phyloP scores from a whole-genome alignment of 306 rosid genomes.

The Begonia masoniana region DNA sequence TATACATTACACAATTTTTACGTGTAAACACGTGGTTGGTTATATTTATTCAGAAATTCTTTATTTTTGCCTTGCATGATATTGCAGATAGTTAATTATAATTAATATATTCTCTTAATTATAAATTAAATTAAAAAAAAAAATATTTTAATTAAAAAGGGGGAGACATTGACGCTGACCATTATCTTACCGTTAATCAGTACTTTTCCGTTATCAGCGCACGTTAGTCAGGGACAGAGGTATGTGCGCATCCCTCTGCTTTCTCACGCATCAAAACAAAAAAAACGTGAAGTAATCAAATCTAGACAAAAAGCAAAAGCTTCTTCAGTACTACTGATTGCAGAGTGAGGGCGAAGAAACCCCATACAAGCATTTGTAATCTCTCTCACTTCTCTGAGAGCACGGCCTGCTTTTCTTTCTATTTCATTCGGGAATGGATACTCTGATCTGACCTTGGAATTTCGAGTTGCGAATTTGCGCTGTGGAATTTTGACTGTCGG shows the following conservation, averaged over 20 bases:
- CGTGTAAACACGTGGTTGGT: too few relatives aligned
- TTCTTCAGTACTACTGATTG: conserved; percentile 11
- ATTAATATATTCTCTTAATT: too few relatives aligned
- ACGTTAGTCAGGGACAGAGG: conserved; percentile 7
- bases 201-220: conserved; percentile 29
- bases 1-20: too few relatives aligned
- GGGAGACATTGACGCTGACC: conserved; percentile 1
- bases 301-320: conserved; percentile 2
- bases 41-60: too few relatives aligned
- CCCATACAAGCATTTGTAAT: conserved; percentile 11
- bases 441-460: conserved; percentile 17
- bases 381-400: conserved; percentile 3
- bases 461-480: not conserved
- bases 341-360: conserved; percentile 13
- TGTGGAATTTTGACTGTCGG: not conserved
- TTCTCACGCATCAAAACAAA: conserved; percentile 18
- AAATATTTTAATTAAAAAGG: too few relatives aligned
- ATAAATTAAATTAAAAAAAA: too few relatives aligned
- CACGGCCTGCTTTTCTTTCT: conserved; percentile 3
- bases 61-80: too few relatives aligned
- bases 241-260: conserved; percentile 15
- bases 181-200: conserved; percentile 24
- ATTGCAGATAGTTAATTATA: too few relatives aligned
- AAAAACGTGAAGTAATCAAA: too few relatives aligned
- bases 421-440: conserved; percentile 26